Percentiles rank a stretch among this genome's conserved stretches.
phyloP scores from a whole-genome alignment of 2,329 filamentous ascomycete species.

The Aspergillus chevalieri region DNA sequence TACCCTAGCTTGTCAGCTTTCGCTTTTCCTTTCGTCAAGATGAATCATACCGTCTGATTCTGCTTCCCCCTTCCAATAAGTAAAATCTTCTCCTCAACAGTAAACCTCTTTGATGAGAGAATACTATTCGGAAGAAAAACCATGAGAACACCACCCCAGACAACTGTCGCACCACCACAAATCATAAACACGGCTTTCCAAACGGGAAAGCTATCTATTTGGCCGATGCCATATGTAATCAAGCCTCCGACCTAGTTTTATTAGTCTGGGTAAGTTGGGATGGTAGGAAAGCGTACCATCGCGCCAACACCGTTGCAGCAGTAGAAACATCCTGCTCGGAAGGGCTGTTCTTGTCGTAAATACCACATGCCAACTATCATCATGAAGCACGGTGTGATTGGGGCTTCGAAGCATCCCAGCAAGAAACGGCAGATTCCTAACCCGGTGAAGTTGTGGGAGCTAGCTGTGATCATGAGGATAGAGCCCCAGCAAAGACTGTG shows the following conservation, averaged over 20 bases:
- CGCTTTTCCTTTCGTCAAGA: too few relatives aligned
- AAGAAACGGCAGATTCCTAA: slow-evolving; percentile 43
- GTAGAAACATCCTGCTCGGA: slow-evolving; percentile 43
- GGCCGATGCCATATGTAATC: slow-evolving; percentile 33
- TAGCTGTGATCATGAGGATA: slow-evolving; percentile 41
- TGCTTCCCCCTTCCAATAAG: slow-evolving; percentile 33
- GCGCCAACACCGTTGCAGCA: slow-evolving; percentile 36
- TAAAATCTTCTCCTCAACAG: slow-evolving; percentile 39
- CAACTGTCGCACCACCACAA: slow-evolving; percentile 39
- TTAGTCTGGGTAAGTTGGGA: not conserved
- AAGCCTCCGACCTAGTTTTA: slow-evolving; percentile 11
- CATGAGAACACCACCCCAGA: slow-evolving; percentile 37
- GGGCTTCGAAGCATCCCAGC: slow-evolving; percentile 44
- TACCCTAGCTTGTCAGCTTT: slow-evolving; percentile 21
- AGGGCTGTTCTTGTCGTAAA: slow-evolving; percentile 41
- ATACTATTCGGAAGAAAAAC: slow-evolving; percentile 42
- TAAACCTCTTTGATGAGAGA: slow-evolving; percentile 38
- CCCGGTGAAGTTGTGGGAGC: slow-evolving; percentile 37
- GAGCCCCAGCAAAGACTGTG: slow-evolving; percentile 36
- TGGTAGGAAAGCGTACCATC: slow-evolving; percentile 14
- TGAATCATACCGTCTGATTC: slow-evolving; percentile 7
- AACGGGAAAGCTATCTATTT: slow-evolving; percentile 37
- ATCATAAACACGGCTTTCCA: slow-evolving; percentile 44
- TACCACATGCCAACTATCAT: slow-evolving; percentile 50
- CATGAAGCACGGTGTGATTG: slow-evolving; percentile 47